A percentile compares a stretch with the other conserved stretches of the same genome.
phyloP scores from a whole-genome alignment of 2,329 filamentous ascomycete genomes.

The Magnaporthiopsis poae region DNA sequence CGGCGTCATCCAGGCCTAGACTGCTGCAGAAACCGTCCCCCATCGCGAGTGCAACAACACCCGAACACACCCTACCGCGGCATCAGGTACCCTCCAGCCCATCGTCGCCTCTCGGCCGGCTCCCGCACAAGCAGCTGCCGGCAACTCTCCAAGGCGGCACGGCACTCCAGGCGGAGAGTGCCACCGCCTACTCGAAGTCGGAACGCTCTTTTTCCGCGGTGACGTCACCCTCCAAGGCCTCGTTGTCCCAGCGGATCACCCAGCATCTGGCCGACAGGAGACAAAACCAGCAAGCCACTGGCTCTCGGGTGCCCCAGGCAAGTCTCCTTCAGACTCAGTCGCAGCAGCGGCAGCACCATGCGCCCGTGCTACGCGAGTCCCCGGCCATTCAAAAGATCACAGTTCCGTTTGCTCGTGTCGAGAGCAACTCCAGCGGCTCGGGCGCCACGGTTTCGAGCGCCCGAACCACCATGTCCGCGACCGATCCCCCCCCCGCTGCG shows the following conservation, averaged over 20 bases:
- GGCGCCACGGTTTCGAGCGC: slow-evolving; percentile 32
- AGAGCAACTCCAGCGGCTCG: slow-evolving; percentile 38
- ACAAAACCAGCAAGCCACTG: background rate
- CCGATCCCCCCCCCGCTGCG: slow-evolving; percentile 34
- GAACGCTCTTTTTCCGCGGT: background rate
- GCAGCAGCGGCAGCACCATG: slow-evolving; percentile 23
- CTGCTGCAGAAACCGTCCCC: background rate
- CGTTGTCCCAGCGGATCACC: slow-evolving; percentile 2
- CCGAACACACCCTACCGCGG: background rate
- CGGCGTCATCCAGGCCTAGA: background rate
- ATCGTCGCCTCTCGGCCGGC: background rate
- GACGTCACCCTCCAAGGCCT: slow-evolving; percentile 4
- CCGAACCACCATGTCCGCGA: slow-evolving; percentile 36
- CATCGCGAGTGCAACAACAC: background rate
- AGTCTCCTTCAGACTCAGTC: slow-evolving; percentile 9
- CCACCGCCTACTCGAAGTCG: background rate
- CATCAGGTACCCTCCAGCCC: background rate
- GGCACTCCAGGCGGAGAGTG: background rate
- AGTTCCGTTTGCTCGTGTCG: slow-evolving; percentile 25
- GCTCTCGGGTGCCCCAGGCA: background rate
- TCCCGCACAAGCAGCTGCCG: background rate
- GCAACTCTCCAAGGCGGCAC: background rate
- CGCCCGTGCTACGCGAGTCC: slow-evolving; percentile 23
- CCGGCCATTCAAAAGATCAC: slow-evolving; percentile 13
- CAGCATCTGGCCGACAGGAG: slow-evolving; percentile 1